Conservation (phyloP, 495 filamentous ascomycete genomes). For the Penicillium arizonense region DNA sequence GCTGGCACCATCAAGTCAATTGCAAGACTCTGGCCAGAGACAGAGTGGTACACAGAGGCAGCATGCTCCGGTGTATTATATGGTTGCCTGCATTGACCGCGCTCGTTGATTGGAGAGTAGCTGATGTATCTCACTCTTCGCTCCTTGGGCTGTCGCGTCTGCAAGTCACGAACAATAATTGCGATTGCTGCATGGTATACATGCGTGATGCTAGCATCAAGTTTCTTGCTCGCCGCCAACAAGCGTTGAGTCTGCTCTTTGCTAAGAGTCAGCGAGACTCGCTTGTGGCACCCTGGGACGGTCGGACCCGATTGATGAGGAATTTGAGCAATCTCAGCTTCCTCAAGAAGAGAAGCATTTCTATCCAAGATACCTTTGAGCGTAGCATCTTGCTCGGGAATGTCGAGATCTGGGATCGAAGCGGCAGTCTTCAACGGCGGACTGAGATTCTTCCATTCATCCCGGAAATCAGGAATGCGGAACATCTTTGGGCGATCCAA, state of each 20-base stretch:
- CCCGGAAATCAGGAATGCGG: conserved; percentile 10
- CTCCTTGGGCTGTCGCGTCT: not conserved
- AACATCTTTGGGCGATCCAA: conserved; percentile 6
- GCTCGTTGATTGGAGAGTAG: conserved; percentile 27
- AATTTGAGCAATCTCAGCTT: conserved; percentile 17
- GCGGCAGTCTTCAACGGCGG: conserved; percentile 24
- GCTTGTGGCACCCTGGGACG: conserved; percentile 22
- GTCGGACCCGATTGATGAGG: conserved; percentile 8
- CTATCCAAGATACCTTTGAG: conserved; percentile 6
- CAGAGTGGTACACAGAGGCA: conserved; percentile 26
- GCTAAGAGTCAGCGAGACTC: conserved; percentile 15
- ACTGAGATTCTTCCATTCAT: conserved; percentile 24
- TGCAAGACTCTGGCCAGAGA: conserved; percentile 19
- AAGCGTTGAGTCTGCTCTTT: conserved; percentile 10
- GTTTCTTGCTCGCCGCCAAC: conserved; percentile 10
- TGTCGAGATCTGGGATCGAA: conserved; percentile 10
- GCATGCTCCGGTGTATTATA: conserved; percentile 20
- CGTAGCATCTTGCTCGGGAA: conserved; percentile 6
- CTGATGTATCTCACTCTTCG: conserved; percentile 23
- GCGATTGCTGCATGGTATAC: conserved; percentile 29
- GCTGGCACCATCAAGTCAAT: conserved; percentile 22
- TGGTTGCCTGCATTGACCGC: conserved; percentile 15
- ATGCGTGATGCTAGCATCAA: conserved; percentile 21
- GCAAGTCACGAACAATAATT: conserved; percentile 18
- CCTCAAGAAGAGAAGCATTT: conserved; percentile 13